phyloP scores from a whole-genome alignment of 1,284 basidiomycete species.

The Pterulicium gracile region DNA sequence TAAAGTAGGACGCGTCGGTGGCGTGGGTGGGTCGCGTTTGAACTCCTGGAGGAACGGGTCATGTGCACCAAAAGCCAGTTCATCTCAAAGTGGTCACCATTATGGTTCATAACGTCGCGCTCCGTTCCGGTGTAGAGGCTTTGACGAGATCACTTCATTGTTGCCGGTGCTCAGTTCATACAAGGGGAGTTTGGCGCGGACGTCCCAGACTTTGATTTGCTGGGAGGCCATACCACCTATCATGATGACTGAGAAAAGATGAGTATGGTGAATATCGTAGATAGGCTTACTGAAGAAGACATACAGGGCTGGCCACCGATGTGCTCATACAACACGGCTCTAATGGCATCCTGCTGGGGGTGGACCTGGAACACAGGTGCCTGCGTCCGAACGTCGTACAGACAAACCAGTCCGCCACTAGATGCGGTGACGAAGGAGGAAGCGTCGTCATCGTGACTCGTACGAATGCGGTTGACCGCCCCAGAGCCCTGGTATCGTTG shows the following conservation, averaged over 20 bases:
- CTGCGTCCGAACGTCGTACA: constrained; percentile 26
- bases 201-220: constrained; percentile 27
- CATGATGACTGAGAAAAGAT: constrained; percentile 19
- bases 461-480: constrained; percentile 19
- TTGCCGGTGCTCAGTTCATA: constrained; percentile 34
- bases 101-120: too few relatives aligned
- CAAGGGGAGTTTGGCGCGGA: constrained; percentile 21
- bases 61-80: too few relatives aligned
- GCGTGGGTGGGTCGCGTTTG: too few relatives aligned
- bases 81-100: too few relatives aligned
- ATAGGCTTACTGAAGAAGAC: background rate
- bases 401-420: constrained; percentile 25
- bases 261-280: background rate
- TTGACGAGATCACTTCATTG: constrained; percentile 19
- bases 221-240: constrained; percentile 18
- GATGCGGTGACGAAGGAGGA: constrained; percentile 25
- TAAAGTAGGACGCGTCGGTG: too few relatives aligned
- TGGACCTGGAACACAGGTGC: constrained; percentile 15
- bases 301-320: constrained; percentile 9
- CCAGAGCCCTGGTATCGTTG: constrained; percentile 26
- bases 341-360: constrained; percentile 1
- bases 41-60: too few relatives aligned
- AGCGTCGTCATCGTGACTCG: constrained; percentile 21
- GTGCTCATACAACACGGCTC: constrained; percentile 6
- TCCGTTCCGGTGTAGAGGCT: constrained; percentile 25